Evolutionary conservation across 2,329 filamentous ascomycete species (phyloP).

Genomic region (Escovopsis sp.): DNA sequence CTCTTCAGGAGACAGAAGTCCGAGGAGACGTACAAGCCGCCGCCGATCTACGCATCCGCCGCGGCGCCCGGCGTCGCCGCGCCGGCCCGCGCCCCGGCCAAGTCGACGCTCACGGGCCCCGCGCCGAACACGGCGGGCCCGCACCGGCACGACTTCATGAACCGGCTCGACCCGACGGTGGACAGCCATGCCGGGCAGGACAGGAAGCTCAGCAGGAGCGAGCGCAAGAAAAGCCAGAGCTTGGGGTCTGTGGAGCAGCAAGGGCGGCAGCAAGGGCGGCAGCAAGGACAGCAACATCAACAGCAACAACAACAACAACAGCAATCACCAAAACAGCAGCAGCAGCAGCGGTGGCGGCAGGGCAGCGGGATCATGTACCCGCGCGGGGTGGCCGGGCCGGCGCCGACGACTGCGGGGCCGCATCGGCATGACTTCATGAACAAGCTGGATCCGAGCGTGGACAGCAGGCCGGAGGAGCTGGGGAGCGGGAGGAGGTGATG

Average conservation of each 20-base stretch:
- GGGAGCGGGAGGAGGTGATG: too few relatives aligned
- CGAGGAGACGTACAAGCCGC: too few relatives aligned
- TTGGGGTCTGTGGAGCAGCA: neutral
- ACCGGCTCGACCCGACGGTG: slow-evolving; percentile 7
- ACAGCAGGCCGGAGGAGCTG: slow-evolving; percentile 1
- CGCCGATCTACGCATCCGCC: neutral
- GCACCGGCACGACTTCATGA: slow-evolving; percentile 7
- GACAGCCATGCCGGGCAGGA: slow-evolving; percentile 3
- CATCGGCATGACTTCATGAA: slow-evolving; percentile 7
- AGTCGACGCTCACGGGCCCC: slow-evolving; percentile 5
- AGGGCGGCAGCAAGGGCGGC: neutral
- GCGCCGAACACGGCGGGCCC: slow-evolving; percentile 7
- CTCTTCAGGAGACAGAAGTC: too few relatives aligned
- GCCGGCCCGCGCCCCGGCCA: neutral
- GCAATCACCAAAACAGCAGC: too few relatives aligned
- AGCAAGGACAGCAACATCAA: too few relatives aligned
- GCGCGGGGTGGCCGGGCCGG: slow-evolving; percentile 3
- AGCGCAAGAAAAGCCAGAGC: too few relatives aligned
- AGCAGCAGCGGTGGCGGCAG: too few relatives aligned
- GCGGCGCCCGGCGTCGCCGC: neutral
- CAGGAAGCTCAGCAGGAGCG: too few relatives aligned
- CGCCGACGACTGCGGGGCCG: slow-evolving; percentile 7
- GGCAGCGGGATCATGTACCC: neutral
- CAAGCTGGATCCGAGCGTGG: slow-evolving; percentile 6
- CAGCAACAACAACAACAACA: too few relatives aligned